Percentiles rank a stretch among this genome's conserved stretches.
These are phyloP conservation scores for Leccinum subgranulosum DNA, from an alignment of 768 basidiomycete species.

Conservation along the genomic window DNA sequence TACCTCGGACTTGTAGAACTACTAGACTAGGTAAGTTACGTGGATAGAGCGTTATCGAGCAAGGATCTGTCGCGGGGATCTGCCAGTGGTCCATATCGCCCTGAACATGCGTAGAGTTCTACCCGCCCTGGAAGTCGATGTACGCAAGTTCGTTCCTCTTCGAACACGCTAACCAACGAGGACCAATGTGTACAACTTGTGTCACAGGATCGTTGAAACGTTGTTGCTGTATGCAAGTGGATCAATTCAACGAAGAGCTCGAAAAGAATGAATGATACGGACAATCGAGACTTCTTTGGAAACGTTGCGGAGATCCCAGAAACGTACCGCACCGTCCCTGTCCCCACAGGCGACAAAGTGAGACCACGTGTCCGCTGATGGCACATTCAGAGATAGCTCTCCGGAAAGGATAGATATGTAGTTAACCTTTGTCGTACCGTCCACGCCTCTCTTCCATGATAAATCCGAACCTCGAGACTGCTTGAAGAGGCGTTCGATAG, in stretches of 20 bases:
- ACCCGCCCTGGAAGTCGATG: conserved; percentile 23
- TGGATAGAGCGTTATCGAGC: not conserved
- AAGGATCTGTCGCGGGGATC: not conserved
- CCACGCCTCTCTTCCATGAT: conserved; percentile 36
- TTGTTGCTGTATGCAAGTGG: conserved; percentile 25
- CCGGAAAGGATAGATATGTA: not conserved
- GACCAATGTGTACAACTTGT: conserved; percentile 35
- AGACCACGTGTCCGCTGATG: conserved; percentile 28
- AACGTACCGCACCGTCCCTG: conserved; percentile 37
- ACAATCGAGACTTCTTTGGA: conserved; percentile 25
- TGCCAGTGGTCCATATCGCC: too few species aligned
- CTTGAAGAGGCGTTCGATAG: conserved; percentile 34
- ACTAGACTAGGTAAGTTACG: not conserved
- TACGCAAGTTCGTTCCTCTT: conserved; percentile 35
- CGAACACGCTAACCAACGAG: conserved; percentile 37
- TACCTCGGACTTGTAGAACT: too few species aligned
- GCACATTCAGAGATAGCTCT: conserved; percentile 11
- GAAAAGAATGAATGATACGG: not conserved
- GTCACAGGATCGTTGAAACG: conserved; percentile 37
- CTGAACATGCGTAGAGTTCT: not conserved
- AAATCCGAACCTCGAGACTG: conserved; percentile 47
- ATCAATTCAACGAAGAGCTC: not conserved
- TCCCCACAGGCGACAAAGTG: conserved; percentile 44
- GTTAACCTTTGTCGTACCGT: conserved; percentile 44
- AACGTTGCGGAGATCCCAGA: conserved; percentile 49